phyloP scores from a whole-genome alignment of 2,329 filamentous ascomycete species.

The Aspergillus costaricaensis region DNA sequence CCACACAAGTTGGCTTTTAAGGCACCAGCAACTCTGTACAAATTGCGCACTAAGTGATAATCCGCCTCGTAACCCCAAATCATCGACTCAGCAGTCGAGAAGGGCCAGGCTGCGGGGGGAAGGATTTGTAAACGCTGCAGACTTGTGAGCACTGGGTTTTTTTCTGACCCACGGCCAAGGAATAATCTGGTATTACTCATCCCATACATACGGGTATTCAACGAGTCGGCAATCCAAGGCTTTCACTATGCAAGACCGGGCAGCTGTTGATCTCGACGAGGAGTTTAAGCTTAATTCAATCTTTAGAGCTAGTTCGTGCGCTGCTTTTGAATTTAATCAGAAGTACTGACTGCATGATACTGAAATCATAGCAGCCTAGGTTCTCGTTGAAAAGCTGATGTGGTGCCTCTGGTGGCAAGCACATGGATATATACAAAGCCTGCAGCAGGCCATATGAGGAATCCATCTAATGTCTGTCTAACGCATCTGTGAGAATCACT shows the following conservation, averaged over 20 bases:
- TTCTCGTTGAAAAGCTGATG: too few species aligned
- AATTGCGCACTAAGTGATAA: background rate
- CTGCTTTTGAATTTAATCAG: background rate
- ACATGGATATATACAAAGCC: background rate
- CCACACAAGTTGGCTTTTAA: conserved; percentile 1
- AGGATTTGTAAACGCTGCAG: background rate
- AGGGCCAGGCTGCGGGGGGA: background rate
- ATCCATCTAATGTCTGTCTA: background rate
- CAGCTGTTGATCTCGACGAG: background rate
- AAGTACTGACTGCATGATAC: too few species aligned
- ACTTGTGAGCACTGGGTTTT: background rate
- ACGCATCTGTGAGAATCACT: background rate
- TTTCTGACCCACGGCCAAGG: background rate
- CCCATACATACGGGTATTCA: conserved; percentile 1
- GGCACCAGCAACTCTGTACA: background rate
- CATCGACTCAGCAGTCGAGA: background rate
- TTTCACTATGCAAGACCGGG: background rate
- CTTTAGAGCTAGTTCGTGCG: background rate
- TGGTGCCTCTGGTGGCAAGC: too few species aligned
- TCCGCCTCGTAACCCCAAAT: background rate
- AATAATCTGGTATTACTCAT: background rate
- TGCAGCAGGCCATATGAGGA: background rate
- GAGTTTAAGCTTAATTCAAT: background rate
- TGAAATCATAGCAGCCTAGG: background rate
- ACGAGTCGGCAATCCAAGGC: background rate